Conservation (phyloP, 2,329 filamentous ascomycete species). For the Fusarium begoniae region DNA sequence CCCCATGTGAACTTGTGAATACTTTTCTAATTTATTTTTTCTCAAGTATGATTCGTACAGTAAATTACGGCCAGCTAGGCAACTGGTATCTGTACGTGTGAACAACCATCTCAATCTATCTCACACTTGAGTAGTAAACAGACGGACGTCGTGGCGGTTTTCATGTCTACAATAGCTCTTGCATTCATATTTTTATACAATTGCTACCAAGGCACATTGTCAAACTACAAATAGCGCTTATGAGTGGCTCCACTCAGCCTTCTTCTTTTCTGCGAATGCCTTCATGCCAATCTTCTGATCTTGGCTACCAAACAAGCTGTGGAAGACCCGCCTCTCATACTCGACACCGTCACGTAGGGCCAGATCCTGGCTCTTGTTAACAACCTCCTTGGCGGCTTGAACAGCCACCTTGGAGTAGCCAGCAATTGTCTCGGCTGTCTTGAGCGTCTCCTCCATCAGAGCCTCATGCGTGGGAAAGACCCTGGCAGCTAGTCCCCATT, state of each 20-base stretch:
- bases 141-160: background rate
- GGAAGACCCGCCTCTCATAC: constrained; percentile 93
- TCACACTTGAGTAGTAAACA: constrained; percentile 4
- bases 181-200: background rate
- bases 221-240: constrained; percentile 48
- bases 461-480: constrained; percentile 83
- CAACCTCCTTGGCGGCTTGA: constrained; percentile 94
- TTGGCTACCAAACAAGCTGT: constrained; percentile 89
- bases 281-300: constrained; percentile 98
- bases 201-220: background rate
- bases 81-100: background rate
- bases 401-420: constrained; percentile 87
- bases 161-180: background rate
- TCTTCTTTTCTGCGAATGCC: constrained; percentile 95
- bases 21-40: background rate
- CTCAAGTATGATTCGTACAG: background rate
- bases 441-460: constrained; percentile 81
- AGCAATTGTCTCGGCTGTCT: constrained; percentile 90
- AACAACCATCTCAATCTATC: constrained; percentile 9
- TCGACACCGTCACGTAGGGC: constrained; percentile 89
- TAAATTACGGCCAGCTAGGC: background rate
- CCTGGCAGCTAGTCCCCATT: constrained; percentile 90
- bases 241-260: constrained; percentile 88
- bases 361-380: constrained; percentile 97
- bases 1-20: background rate